Evolutionary conservation across 345 rosid species (phyloP), one percentile per base, ranked within the genome.

Genomic region (Pseudoturritis turrita): DNA sequence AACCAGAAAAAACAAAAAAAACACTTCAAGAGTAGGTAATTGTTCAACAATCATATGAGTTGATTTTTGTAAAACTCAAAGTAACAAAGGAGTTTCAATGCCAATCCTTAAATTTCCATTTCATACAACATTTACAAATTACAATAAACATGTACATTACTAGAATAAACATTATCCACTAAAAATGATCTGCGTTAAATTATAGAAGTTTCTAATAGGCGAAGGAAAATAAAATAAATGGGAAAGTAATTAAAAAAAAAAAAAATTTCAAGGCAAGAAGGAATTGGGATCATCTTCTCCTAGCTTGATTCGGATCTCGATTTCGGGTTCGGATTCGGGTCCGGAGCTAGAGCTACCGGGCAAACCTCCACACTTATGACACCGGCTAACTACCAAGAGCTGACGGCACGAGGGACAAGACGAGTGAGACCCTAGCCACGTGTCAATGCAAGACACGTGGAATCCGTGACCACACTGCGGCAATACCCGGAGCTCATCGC

Each of bases 331-430:
- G 25, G 61, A 37, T 59, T 55, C 80, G 0, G 81, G 72, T 62
- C 71, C 74, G 1, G 85, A 76, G 23, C 76, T 61, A 12, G 79
- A 67, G 44, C 79, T 71, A n/a, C 79, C 77, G 6, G 96, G 89
- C 12, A 87, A 57, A 0, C 92, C 92, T 0, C 94, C 93, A 39
- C 93, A 90, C 78, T 88, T 86, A 14, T 84, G 91, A 71, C 94
- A 86, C 62, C 90, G 70, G 19, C 83, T 65, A 14, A 83, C 88
- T 9, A 74, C 88, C 49, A 88, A 70, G 18, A 88, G 80, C 82
- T 86, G 91, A 59, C 96, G 96, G 87, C 96, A 90, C 0, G 94
- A 95, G 15, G 98, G 99, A 52, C 99, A 95, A 4, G 99, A 87
- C 2, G 98, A 95, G 84, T 85, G 98, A 46, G 97, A 83, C 2